Conservation (phyloP, 2,329 filamentous ascomycete genomes). For the Microsporum canis region DNA sequence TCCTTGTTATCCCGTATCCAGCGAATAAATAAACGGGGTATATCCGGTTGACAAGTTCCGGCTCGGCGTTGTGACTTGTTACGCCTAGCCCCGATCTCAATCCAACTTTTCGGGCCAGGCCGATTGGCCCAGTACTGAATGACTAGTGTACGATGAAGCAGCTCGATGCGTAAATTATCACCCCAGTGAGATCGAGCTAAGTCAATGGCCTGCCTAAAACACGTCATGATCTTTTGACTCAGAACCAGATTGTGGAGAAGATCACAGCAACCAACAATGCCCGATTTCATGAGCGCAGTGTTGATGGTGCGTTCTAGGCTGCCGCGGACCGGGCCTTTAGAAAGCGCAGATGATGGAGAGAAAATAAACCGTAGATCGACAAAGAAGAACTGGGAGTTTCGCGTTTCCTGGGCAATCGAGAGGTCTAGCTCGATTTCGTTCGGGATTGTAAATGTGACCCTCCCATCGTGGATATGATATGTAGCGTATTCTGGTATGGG, state of each 20-base stretch:
- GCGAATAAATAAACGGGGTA: conserved; percentile 39
- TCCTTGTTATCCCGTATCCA: conserved; percentile 82
- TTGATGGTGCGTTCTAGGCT: conserved; percentile 65
- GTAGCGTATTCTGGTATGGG: conserved; percentile 68
- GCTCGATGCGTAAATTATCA: conserved; percentile 63
- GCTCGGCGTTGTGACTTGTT: conserved; percentile 35
- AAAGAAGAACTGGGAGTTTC: conserved; percentile 78
- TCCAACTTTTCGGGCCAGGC: conserved; percentile 69
- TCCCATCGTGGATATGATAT: conserved; percentile 71
- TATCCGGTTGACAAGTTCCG: conserved; percentile 19
- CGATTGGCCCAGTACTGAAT: conserved; percentile 82
- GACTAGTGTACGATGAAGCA: conserved; percentile 67
- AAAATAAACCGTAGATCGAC: conserved; percentile 84
- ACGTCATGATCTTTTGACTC: conserved; percentile 78
- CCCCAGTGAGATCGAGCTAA: conserved; percentile 64
- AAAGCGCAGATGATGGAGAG: conserved; percentile 54
- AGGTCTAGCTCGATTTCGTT: conserved; percentile 89
- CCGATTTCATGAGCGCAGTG: conserved; percentile 54
- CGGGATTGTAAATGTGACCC: conserved; percentile 73
- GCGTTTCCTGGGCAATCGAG: conserved; percentile 76
- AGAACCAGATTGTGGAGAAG: conserved; percentile 79
- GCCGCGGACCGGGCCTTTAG: conserved; percentile 49
- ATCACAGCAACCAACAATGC: conserved; percentile 69
- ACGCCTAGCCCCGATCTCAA: conserved; percentile 72
- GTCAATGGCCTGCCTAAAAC: conserved; percentile 63